These are phyloP conservation scores for Raffaelea deltoideospora DNA, from an alignment of 2,329 filamentous ascomycete species.

Conservation along the genomic window DNA sequence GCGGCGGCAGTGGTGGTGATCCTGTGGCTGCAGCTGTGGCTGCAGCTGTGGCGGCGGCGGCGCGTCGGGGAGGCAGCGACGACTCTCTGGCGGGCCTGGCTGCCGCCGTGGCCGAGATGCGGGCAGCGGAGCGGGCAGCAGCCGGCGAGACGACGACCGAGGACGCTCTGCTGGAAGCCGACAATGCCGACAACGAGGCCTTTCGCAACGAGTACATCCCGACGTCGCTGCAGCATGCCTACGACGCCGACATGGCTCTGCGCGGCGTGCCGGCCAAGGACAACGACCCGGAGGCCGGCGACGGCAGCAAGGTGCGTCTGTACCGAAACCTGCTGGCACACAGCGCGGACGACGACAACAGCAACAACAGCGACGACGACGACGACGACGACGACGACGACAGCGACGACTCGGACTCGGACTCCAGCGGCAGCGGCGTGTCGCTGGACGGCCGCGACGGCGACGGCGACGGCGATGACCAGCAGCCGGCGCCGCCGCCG, in stretches of 20 bases:
- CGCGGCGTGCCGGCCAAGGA: conserved; percentile 1
- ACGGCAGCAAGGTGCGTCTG: conserved; percentile 33
- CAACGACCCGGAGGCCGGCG: conserved; percentile 49
- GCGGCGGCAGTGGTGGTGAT: too few species aligned
- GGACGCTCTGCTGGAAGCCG: conserved; percentile 43
- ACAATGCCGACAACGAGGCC: conserved; percentile 80
- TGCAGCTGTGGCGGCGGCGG: conserved; percentile 42
- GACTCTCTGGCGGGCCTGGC: conserved; percentile 15
- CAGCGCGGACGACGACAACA: conserved; percentile 22
- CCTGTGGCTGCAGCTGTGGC: too few species aligned
- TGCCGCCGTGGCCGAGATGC: too few species aligned
- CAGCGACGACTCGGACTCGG: conserved; percentile 15
- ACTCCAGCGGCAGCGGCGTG: conserved; percentile 33
- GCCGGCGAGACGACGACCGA: conserved; percentile 15
- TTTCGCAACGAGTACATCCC: conserved; percentile 96
- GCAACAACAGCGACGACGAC: conserved; percentile 15
- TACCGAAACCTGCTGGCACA: conserved; percentile 75
- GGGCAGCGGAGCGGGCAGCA: too few species aligned
- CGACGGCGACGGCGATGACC: conserved; percentile 31
- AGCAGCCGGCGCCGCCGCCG: conserved; percentile 52
- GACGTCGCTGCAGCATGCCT: conserved; percentile 88
- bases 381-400: not conserved
- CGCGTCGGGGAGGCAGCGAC: conserved; percentile 30
- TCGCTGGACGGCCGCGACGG: conserved; percentile 22
- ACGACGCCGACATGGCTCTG: conserved; percentile 77